Evolutionary conservation across 176 grass and related monocot species (phyloP), one percentile per base, ranked within the genome.

Genomic region (Phyllostachys edulis): DNA sequence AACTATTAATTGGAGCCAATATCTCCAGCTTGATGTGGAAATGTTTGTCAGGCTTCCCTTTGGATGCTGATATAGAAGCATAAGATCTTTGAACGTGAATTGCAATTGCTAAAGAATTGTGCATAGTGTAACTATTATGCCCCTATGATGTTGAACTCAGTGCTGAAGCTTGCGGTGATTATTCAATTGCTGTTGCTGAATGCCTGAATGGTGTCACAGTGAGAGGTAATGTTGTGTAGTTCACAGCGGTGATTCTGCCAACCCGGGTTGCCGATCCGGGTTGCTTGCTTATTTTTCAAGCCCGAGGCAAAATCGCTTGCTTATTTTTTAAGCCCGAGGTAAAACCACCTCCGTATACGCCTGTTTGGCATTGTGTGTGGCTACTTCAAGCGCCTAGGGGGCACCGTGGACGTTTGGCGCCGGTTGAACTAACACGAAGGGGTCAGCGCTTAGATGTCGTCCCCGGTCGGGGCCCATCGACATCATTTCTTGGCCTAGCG

Each of bases 31-130:
- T 68, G 49, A 23, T 46, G 11, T 77, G 63, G 11, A 59, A 60
- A 32, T 76, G 59, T 85, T 40, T 67, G 59, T 85, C 40, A 85
- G 73, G 50, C 51, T 24, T 77, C 21, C 7, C 41, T 46, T 57
- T 3, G 1, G 24, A 36, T 21, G 18, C 49, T 69, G 15, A 40
- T 55, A 18, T 55, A 56, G 45, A 67, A 76, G 72, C 9, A 34
- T 11, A 41, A 63, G 16, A 29, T 73, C 6, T 38, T 52, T 51
- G 59, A 29, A 11, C 32, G 4, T 75, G 15, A 73, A 12, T 27
- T 51, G 7, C 16, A 73, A 12, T 27, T 51, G 7, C 16, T 24
- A 42, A 12, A 75, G n/a, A 65, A 61, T 49, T 36, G 39, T 52
- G 34, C 44, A 50, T 4, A 3, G 15, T 57, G 49, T 52, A 81